Percentiles rank a stretch among this genome's conserved stretches.
Evolutionary conservation across 2,329 filamentous ascomycete genomes (phyloP).

Genomic region (Trichoderma pleuroti): DNA sequence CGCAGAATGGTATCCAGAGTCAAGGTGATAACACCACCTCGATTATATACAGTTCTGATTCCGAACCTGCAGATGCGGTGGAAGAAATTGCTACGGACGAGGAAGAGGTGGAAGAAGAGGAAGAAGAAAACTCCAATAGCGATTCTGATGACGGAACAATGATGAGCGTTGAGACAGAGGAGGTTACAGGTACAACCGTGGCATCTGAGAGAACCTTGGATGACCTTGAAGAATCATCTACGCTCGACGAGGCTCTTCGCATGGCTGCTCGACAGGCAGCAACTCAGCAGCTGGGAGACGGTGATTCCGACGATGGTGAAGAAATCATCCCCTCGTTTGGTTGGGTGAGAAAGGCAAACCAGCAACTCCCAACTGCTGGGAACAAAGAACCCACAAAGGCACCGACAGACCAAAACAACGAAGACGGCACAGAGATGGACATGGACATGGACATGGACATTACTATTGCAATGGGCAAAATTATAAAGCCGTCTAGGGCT

Average conservation of each 20-base stretch:
- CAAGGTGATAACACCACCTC: slow-evolving; percentile 70
- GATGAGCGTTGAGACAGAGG: slow-evolving; percentile 78
- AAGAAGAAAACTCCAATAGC: slow-evolving; percentile 44
- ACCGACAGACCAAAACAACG: slow-evolving; percentile 26
- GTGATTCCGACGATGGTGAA: slow-evolving; percentile 57
- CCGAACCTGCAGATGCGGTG: slow-evolving; percentile 53
- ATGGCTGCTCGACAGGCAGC: slow-evolving; percentile 73
- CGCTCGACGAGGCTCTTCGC: slow-evolving; percentile 72
- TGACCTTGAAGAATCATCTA: slow-evolving; percentile 58
- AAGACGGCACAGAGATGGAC: slow-evolving; percentile 31
- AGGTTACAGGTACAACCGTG: slow-evolving; percentile 66
- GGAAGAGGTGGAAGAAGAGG: slow-evolving; percentile 40
- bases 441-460: slow-evolving; percentile 54
- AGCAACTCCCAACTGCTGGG: slow-evolving; percentile 30
- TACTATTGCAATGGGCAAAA: slow-evolving; percentile 54
- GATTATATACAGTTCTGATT: slow-evolving; percentile 70
- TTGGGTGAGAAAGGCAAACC: slow-evolving; percentile 59
- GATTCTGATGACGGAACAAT: slow-evolving; percentile 74
- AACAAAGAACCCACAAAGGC: slow-evolving; percentile 43
- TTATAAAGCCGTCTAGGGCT: slow-evolving; percentile 38
- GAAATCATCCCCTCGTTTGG: slow-evolving; percentile 74
- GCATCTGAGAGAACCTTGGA: slow-evolving; percentile 58
- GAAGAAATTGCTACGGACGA: slow-evolving; percentile 55
- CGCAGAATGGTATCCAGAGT: slow-evolving; percentile 53
- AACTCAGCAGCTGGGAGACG: slow-evolving; percentile 50